Evolutionary conservation across 768 basidiomycete genomes (phyloP), one percentile per base, ranked within the genome.

Genomic region (Amanita exitialis): DNA sequence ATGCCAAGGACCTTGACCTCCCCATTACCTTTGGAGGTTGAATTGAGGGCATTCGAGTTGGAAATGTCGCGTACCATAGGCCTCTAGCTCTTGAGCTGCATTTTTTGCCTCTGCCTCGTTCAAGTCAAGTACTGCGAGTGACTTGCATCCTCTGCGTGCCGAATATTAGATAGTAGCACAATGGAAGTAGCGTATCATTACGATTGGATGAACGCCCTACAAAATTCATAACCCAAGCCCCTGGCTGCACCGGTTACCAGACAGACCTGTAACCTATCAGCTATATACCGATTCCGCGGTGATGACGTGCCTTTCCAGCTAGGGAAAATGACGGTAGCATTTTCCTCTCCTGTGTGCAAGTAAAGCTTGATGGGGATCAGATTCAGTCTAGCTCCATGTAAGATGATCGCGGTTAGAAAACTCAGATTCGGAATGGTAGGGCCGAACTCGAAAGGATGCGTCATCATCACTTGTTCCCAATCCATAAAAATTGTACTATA

Each of bases 221-320:
- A 93, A 63, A 97, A 91, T 65, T 91, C 85, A 57, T 86, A 77
- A 6, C 95, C 95, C 42, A 98, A 71, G 6, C 95, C 95, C 59
- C 88, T 77, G 10, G 93, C 95, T 49, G 84, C 95, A 42, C 95
- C 95, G 35, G 95, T 98, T 46, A 98, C 83, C 58, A 94, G 70
- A 68, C 90, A 90, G 49, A 92, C 91, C 83, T 95, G 61, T 6
- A 16, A 32, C 54, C 51, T 25, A 42, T 47, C 15, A 43, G 52
- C 6, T 38, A 46, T 28, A 51, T 18, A 13, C 23, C 25, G 23
- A 15, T 23, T 30, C 45, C 21, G 25, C 16, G n/a, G 20, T 16
- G 13, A 25, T 32, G 44, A 39, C 66, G 56, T 46, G 83, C 89
- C 75, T 88, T 91, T 61, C 76, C 77, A 62, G 80, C 72, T 72